These are phyloP conservation scores for Aegle marmelos DNA, from an alignment of 345 rosid species.

Conservation along the genomic window DNA sequence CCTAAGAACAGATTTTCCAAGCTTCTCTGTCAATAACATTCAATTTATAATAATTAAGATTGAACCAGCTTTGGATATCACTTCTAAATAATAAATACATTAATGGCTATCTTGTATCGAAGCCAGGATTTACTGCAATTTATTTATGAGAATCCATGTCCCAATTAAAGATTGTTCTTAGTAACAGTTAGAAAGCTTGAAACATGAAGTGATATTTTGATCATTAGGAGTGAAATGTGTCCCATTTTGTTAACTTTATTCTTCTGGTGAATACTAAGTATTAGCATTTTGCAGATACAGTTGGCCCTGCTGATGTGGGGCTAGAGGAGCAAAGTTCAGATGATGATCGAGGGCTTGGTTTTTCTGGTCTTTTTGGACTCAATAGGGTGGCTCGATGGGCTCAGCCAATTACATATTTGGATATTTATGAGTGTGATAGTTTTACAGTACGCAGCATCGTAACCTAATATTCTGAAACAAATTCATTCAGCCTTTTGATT, in stretches of 20 bases:
- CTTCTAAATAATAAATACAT: neutral
- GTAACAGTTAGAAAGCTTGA: neutral
- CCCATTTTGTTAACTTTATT: neutral
- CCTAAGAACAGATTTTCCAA: neutral
- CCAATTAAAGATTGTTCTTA: neutral
- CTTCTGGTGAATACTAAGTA: neutral
- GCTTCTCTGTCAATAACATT: neutral
- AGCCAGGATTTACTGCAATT: neutral
- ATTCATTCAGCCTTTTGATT: neutral
- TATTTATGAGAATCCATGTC: neutral
- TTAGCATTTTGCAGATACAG: conserved; percentile 49
- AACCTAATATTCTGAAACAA: neutral
- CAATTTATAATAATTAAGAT: neutral
- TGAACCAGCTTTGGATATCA: neutral
- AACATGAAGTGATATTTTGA: neutral
- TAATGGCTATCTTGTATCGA: neutral
- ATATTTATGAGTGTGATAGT: conserved; percentile 61
- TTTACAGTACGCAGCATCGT: conserved; percentile 52
- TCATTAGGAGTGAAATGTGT: neutral
- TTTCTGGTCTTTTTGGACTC: conserved; percentile 48
- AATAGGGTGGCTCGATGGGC: conserved; percentile 75
- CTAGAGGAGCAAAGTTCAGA: conserved; percentile 62
- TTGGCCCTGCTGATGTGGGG: conserved; percentile 80
- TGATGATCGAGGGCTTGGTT: conserved; percentile 84
- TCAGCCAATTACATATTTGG: conserved; percentile 84